Evolutionary conservation across 2,329 filamentous ascomycete species (phyloP).

Genomic region (Daldinia eschscholtzii): DNA sequence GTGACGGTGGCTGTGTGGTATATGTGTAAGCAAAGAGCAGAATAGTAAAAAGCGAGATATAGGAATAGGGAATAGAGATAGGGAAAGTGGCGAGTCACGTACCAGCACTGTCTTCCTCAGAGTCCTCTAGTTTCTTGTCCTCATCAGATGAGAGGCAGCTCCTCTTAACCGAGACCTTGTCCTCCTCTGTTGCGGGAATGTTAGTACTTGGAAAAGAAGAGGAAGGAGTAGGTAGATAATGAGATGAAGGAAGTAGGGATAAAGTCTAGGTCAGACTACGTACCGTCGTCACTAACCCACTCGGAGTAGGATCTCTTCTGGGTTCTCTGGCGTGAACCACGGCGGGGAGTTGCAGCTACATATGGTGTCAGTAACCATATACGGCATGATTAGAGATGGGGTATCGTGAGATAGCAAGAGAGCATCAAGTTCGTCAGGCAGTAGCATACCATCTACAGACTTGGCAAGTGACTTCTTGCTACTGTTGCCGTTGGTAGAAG

Average conservation of each 20-base stretch:
- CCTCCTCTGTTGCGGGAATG: constrained; percentile 5
- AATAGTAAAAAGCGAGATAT: constrained; percentile 2
- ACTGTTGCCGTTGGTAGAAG: not conserved
- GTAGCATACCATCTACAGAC: not conserved
- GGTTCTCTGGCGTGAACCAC: constrained; percentile 5
- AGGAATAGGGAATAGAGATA: not conserved
- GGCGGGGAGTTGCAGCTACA: not conserved
- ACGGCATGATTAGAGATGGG: not conserved
- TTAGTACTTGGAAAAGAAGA: constrained; percentile 8
- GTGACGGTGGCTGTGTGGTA: not conserved
- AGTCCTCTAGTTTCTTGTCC: not conserved
- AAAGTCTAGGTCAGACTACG: not conserved
- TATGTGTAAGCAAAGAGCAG: not conserved
- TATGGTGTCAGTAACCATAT: constrained; percentile 3
- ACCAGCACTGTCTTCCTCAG: constrained; percentile 2
- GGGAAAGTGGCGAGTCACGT: not conserved
- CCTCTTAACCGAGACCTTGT: constrained; percentile 15
- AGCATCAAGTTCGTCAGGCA: not conserved
- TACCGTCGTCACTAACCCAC: constrained; percentile 24
- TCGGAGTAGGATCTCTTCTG: constrained; percentile 10
- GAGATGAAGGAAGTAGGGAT: not conserved
- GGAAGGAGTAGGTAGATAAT: not conserved
- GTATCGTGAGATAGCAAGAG: not conserved
- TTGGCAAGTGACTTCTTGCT: not conserved
- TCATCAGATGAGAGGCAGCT: constrained; percentile 6